Evolutionary conservation across 441 rosid species (phyloP).

Genomic region (Capsella rubella): DNA sequence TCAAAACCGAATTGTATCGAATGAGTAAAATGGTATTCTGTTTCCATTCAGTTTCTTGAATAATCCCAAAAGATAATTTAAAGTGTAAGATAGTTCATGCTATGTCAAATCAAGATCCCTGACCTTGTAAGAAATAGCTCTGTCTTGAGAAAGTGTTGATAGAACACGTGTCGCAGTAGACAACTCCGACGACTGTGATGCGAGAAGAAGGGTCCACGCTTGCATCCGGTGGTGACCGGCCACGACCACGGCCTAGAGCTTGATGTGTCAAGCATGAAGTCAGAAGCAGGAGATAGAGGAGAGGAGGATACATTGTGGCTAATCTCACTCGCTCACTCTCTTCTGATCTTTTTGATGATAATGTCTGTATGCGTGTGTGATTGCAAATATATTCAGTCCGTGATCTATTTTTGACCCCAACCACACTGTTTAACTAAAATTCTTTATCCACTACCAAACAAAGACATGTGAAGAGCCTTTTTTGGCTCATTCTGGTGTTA

Average conservation of each 20-base stretch:
- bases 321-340: slow-evolving; percentile 28
- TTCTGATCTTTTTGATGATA: slow-evolving; percentile 37
- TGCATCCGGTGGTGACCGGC: slow-evolving; percentile 31
- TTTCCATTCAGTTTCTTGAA: no score
- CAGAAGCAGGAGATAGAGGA: slow-evolving; percentile 47
- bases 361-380: slow-evolving; percentile 37
- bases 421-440: slow-evolving; percentile 40
- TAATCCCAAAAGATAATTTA: no score
- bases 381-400: slow-evolving; percentile 41
- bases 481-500: slow-evolving; percentile 58
- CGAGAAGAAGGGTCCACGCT: slow-evolving; percentile 47
- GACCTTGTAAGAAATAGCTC: slow-evolving; percentile 77
- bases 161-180: slow-evolving; percentile 66
- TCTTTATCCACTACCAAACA: slow-evolving; percentile 66
- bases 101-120: slow-evolving; percentile 20
- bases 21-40: not conserved
- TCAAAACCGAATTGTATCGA: not conserved
- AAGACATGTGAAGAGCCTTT: slow-evolving; percentile 77
- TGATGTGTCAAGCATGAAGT: slow-evolving; percentile 41
- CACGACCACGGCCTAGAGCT: slow-evolving; percentile 41
- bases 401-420: slow-evolving; percentile 40
- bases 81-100: slow-evolving; percentile 11
- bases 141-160: slow-evolving; percentile 59
- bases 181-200: slow-evolving; percentile 72
- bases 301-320: slow-evolving; percentile 47